Base-by-base conservation (phyloP, 257 asterid species). In the Schizonepeta tenuifolia region DNA sequence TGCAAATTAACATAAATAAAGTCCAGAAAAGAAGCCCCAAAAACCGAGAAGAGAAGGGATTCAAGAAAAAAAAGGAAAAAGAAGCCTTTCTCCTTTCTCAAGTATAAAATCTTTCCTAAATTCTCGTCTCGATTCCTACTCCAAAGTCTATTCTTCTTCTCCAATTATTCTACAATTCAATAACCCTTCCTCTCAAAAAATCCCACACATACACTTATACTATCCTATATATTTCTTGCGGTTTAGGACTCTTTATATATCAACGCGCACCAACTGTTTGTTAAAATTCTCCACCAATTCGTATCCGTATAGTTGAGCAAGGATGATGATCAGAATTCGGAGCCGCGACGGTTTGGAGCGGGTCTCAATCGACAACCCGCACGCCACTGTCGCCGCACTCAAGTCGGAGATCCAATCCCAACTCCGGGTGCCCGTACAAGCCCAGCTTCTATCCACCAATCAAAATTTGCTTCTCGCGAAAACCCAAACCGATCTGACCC, bases 311-410 rank as follows among this genome's bases (percentile, higher is more conserved):
- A 70, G 65, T 57, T 51, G 43, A 13, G 47, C 53, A 40, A 86
- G 78, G 87, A 87, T 94, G 99, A 90, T 95, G 96, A 90, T 95
- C 83, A 83, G 99, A 86, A 80, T 95, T 79, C 96, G 99, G 63
- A 95, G 99, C 84, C 88, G 99, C 74, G 99, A 95, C 73, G 99
- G 99, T 21, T 67, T 95, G 59, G 99, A 95, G 82, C 86, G 99
- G 69, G 85, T 95, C 72, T 86, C 87, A n/a, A 79, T 95, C 78
- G 92, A 80, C n/a, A 78, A 82, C 67, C 88, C 95, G 1, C 79
- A 41, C 46, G 81, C 96, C 70, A 94, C 98, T 36, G 84, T 92
- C 61, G 86, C 77, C 12, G 67, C 84, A 10, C 91, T 95, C 82
- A 88, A 88, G 73, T 75, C 90, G 24, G 87, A 69, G 70, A 88